Percentiles rank a stretch among this genome's conserved stretches.
Evolutionary conservation across 306 rosid genomes (phyloP).

Genomic region (Vigna radiata): DNA sequence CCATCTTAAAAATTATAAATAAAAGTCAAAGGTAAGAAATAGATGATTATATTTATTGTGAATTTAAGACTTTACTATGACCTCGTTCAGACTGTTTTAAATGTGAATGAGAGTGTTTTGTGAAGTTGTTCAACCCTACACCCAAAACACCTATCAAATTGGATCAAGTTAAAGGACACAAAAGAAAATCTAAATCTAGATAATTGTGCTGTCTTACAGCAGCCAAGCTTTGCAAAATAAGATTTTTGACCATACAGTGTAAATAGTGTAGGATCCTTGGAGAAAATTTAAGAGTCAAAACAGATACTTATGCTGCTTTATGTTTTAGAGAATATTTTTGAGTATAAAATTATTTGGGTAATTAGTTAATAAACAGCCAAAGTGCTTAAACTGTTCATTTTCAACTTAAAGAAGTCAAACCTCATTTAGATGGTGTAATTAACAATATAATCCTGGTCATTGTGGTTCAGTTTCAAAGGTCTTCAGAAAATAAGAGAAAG

Average conservation of each 20-base stretch:
- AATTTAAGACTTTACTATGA: too few species aligned
- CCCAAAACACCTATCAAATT: background rate
- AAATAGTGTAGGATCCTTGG: background rate
- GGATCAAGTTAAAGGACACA: background rate
- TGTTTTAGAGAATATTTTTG: background rate
- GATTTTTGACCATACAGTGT: conserved; percentile 1
- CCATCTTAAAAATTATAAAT: too few species aligned
- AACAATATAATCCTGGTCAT: conserved; percentile 5
- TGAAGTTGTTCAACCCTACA: too few species aligned
- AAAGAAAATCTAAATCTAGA: background rate
- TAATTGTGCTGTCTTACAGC: background rate
- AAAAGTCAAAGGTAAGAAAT: too few species aligned
- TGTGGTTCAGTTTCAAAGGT: background rate
- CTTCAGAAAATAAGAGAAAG: background rate
- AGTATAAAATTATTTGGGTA: background rate
- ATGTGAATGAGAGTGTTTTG: too few species aligned
- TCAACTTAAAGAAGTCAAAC: background rate
- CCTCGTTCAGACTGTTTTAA: too few species aligned
- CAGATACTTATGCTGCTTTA: background rate
- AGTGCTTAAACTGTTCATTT: background rate
- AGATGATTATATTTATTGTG: too few species aligned
- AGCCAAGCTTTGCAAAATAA: background rate
- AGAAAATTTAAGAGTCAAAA: background rate
- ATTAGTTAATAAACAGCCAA: background rate
- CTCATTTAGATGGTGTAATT: background rate